Evolutionary conservation across 148 eudicot genomes (phyloP), one percentile per base, ranked within the genome.

Genomic region (Chenopodium album): DNA sequence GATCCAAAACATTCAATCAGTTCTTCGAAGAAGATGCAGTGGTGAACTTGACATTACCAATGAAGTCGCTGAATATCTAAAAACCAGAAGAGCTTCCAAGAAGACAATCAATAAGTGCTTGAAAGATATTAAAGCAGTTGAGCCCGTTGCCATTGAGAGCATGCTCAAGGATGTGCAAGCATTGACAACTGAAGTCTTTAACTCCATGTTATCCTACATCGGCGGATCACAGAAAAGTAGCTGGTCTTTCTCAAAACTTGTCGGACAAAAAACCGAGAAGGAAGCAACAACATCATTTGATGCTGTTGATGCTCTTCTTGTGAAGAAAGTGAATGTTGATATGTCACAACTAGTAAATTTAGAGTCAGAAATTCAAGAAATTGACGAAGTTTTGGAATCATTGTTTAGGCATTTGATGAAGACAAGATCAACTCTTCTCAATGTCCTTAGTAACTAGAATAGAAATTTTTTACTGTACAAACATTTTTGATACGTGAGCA

Each of bases 1-100:
- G 1, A 52, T 84, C 5, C 85, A 87, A 74, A 48, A 78, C 28
- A 83, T 87, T 22, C 85, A 87, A 56, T 89, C 91, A 20, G 56
- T 32, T 11, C 70, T 89, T 1, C 75, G 88, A 4, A 87, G 89
- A 70, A 84, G 82, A 32, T 77, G 80, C 48, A 82, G 79, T 19
- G 76, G 76, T 23, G 87, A 85, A 44, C 37, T 77, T 29, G 78
- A 69, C 47, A 72, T 79, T 16, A 78, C 10, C 3, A 34, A 9
- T 26, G 81, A 85, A 63, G 66, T 72, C 8, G 69, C 20, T 8
- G 73, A 22, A 22, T 84, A 80, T 74, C 59, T 84, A 4, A 71
- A 54, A 17, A 41, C 76, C 0, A 74, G 84, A 75, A 85, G 75
- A 79, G 78, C 77, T 5, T 19, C 16, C 48, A 85, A 83, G 82